Evolutionary conservation across 768 basidiomycete genomes (phyloP), one percentile per base, ranked within the genome.

Genomic region (Boletus sp.): DNA sequence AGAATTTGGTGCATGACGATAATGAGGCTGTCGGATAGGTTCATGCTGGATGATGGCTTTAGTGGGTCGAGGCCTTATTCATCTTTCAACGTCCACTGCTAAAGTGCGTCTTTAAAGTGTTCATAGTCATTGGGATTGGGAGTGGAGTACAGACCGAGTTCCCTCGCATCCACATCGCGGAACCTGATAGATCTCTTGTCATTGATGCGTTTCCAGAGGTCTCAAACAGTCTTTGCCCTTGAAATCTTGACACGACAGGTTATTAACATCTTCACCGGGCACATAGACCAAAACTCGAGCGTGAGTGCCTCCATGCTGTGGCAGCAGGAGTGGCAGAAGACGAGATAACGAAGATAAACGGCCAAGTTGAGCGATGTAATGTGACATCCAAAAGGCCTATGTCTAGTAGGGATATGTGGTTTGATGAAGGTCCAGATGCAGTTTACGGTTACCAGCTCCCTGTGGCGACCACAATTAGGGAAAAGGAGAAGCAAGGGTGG

Each of bases 171-270:
- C 5, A 59, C 14, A 29, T 35, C 44, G 10, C 47, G 17, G 29
- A 61, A 58, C 1, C 0, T 12, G 4, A 37, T 12, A 3, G 42
- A 11, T 1, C 51, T 58, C 47, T 47, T 12, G 41, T 36, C 36
- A 50, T 52, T 58, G 14, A 56, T 56, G 33, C 2, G 30, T 29
- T 47, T 8, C 40, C 29, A 54, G 14, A 59, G 47, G 20, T 18
- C 24, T 7, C 7, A 4, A 35, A 56, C 29, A 29, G 24, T 57
- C 29, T 54, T 8, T 8, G 33, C 44, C 15, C 28, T 50, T 10
- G 36, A 20, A 50, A 59, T 55, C 10, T 63, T 18, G 42, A 64
- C 47, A 24, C 24, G 3, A 24, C 24, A 24, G 24, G 24, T 24
- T 24, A 3, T 24, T 24, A 24, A 24, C 24, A 24, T 24, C 24